A percentile compares a stretch with the other conserved stretches of the same genome.
These are phyloP conservation scores for Trichoderma sp. DNA, from an alignment of 2,329 filamentous ascomycete species.

Conservation along the genomic window DNA sequence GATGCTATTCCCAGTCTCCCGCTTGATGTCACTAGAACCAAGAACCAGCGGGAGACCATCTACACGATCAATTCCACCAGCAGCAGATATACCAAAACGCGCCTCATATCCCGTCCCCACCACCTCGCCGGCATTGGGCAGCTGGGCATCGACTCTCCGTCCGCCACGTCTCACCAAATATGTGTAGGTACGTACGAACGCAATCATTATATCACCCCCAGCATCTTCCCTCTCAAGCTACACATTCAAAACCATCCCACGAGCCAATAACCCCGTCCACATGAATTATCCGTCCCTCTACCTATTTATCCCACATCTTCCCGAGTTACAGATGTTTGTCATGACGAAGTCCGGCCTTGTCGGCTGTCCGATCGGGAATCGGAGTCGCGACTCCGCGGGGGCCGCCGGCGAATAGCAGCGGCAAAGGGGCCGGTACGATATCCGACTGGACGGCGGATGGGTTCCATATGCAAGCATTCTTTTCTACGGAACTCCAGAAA, in stretches of 20 bases:
- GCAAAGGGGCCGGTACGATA: background rate
- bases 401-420: background rate
- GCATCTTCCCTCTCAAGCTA: no score
- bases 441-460: background rate
- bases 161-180: constrained; percentile 11
- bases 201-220: background rate
- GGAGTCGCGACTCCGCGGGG: constrained; percentile 3
- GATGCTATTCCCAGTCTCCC: background rate
- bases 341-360: background rate
- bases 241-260: background rate
- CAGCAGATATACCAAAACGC: background rate
- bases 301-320: background rate
- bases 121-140: constrained; percentile 20
- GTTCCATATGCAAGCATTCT: background rate
- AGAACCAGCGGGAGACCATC: background rate
- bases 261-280: background rate
- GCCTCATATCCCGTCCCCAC: constrained; percentile 10
- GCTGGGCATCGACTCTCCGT: constrained; percentile 24
- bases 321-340: background rate
- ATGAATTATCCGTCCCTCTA: background rate
- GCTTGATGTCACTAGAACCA: background rate
- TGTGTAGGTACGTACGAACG: background rate
- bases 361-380: constrained; percentile 2
- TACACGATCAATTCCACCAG: background rate
- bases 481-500: no score